These are phyloP conservation scores for Pseudogymnoascus sp. DNA, from an alignment of 2,329 filamentous ascomycete genomes.

Conservation along the genomic window DNA sequence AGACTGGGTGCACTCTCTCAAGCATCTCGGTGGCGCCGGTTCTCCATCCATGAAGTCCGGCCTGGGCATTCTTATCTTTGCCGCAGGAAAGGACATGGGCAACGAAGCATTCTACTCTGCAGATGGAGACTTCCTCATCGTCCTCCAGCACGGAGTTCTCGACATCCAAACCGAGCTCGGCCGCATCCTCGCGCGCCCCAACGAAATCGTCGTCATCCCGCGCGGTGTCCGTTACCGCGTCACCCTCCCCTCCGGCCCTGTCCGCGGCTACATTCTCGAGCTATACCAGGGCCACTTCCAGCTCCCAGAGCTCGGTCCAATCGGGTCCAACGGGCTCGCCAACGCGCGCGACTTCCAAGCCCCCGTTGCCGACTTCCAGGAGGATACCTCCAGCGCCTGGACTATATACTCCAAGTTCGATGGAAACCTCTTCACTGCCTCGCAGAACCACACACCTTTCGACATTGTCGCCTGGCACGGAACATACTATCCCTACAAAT, in stretches of 20 bases:
- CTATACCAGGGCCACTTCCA: conserved; percentile 66
- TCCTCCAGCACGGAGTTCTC: conserved; percentile 65
- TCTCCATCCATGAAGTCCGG: conserved; percentile 74
- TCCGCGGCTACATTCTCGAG: conserved; percentile 68
- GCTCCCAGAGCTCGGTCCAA: conserved; percentile 65
- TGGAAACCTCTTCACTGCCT: conserved; percentile 57
- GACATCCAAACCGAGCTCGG: conserved; percentile 75
- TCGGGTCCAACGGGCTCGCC: conserved; percentile 67
- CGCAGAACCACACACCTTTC: conserved; percentile 65
- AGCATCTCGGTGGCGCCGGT: conserved; percentile 67
- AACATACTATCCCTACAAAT: conserved; percentile 74
- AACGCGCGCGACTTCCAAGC: conserved; percentile 70
- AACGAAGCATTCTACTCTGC: conserved; percentile 76
- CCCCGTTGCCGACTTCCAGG: conserved; percentile 61
- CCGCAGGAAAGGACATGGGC: conserved; percentile 71
- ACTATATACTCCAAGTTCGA: conserved; percentile 59
- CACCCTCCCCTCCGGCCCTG: conserved; percentile 52
- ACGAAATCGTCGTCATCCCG: conserved; percentile 71
- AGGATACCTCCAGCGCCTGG: conserved; percentile 42
- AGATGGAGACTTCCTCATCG: conserved; percentile 71
- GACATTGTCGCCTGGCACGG: conserved; percentile 78
- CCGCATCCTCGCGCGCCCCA: conserved; percentile 64
- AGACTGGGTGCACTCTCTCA: conserved; percentile 56
- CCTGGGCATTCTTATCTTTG: conserved; percentile 73
- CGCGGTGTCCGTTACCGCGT: conserved; percentile 69